Base-by-base conservation (phyloP, 495 filamentous ascomycete species). In the Entonaema liquescens region DNA sequence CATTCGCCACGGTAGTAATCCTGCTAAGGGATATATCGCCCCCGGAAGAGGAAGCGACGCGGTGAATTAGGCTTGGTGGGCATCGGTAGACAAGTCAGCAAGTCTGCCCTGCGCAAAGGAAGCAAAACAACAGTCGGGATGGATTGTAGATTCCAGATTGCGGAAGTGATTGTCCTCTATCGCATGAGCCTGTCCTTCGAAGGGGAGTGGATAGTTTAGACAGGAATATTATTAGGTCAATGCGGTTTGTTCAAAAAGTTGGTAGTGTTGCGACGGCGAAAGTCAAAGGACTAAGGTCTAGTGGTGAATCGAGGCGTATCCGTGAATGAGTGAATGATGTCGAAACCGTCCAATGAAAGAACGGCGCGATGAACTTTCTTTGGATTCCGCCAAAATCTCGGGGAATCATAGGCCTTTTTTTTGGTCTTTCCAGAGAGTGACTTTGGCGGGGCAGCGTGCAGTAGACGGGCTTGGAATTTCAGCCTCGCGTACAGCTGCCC, bases 1-100 rank as follows among this genome's bases (percentile, higher is more conserved):
- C 81, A 83, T 84, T 79, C 82, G 82, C 61, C 56, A 59, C 64
- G 69, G 33, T 73, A 57, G 52, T 62, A 35, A 70, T 44, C 59
- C 65, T 81, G 80, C 80, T 81, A 84, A 81, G 82, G 83, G 80
- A 83, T 82, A 67, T 72, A 77, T 65, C 70, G 76, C 67, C 79
- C 76, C 69, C 80, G 62, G 73, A 80, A 80, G 76, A 77, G 82
- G 72, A 81, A 82, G 73, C 79, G 81, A 76, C 72, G 80, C 72
- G 79, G 74, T 59, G 77, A 77, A 77, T 81, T 78, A 67, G 78
- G 74, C 76, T 78, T 73, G 72, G 80, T 60, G 80, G 79, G 82
- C 82, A 85, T 84, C 79, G 83, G 82, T 83, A 76, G 71, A 44
- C 55, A 65, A 64, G 57, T 70, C 62, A 55, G 33, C 28, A 44